Conservation (phyloP, 352 stramenopile genomes). For the Phytophthora constricta region DNA sequence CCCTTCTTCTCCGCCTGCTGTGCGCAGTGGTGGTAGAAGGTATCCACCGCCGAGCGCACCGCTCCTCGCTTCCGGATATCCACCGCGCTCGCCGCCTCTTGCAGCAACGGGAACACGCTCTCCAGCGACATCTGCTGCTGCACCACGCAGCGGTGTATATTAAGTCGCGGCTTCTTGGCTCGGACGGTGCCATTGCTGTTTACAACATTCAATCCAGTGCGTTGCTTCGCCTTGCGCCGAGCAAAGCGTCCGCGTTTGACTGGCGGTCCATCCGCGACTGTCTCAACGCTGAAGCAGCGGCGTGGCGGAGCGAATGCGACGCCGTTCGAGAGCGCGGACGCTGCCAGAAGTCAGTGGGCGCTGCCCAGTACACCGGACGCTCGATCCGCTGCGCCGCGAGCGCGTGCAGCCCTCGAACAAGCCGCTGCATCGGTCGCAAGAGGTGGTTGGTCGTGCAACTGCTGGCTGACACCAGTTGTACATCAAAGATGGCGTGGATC, state of each 20-base stretch:
- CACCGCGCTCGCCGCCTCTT: slow-evolving; percentile 53
- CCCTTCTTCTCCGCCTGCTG: slow-evolving; percentile 40
- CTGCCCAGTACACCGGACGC: neutral
- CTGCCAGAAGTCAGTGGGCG: neutral
- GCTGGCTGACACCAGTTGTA: too few relatives aligned
- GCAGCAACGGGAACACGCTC: slow-evolving; percentile 57
- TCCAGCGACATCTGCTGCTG: slow-evolving; percentile 54
- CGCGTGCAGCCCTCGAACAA: slow-evolving; percentile 22
- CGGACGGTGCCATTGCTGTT: neutral
- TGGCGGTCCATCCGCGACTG: neutral
- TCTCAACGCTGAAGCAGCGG: slow-evolving; percentile 12
- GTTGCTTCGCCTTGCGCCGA: slow-evolving; percentile 22
- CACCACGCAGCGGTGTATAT: slow-evolving; percentile 60
- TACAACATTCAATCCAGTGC: neutral
- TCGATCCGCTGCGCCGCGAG: neutral
- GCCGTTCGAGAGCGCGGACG: neutral
- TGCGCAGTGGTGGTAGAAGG: slow-evolving; percentile 82
- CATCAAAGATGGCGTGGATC: too few relatives aligned
- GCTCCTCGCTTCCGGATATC: slow-evolving; percentile 21
- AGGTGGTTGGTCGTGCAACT: slow-evolving; percentile 4
- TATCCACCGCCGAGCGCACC: slow-evolving; percentile 63
- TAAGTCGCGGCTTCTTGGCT: slow-evolving; percentile 26
- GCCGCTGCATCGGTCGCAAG: slow-evolving; percentile 19
- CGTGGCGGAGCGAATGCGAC: slow-evolving; percentile 5
- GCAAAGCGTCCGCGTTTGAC: slow-evolving; percentile 22